Evolutionary conservation across 495 filamentous ascomycete genomes (phyloP), one percentile per base, ranked within the genome.

Genomic region (Lophiostoma macrostomum): DNA sequence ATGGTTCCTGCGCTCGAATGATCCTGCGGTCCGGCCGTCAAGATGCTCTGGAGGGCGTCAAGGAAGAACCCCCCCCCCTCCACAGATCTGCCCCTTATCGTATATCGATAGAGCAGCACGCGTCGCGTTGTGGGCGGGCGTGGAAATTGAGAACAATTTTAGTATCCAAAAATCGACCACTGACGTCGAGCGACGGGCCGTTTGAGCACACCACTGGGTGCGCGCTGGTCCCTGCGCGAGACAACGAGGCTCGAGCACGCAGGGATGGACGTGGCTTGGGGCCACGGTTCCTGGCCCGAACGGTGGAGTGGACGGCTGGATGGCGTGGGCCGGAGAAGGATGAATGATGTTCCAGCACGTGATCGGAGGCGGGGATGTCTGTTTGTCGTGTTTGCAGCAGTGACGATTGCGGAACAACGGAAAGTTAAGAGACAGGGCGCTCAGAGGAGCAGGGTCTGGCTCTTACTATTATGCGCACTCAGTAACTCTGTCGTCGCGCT

Each of bases 111-210:
- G 35, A 43, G 38, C 30, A 25, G 13, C 4, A 6, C 27, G 41
- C 53, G 53, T 53, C 53, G 53, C 58, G 58, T 53, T 35, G 46
- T 49, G 58, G 43, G 16, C 31, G 7, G 16, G 20, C 19, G 12
- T 22, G 13, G 48, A 49, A 57, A 52, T 53, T 53, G 34, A 52
- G 23, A n/a, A 41, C 41, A 56, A 62, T 62, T 53, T 57, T 62
- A 44, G 52, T 5, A 30, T 24, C 44, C 16, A 12, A 23, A 34
- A n/a, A 28, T 30, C 31, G 41, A 45, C 58, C 53, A 62, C 25
- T 62, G 53, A 56, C 29, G 43, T 57, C 13, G 5, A n/a, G 30
- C 32, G 0, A 45, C 45, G 58, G 58, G n/a, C 58, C 38, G 18
- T 34, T n/a, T 31, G 7, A 25, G 38, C n/a, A 45, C 35, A 22